These are phyloP conservation scores for Pelargonium myrrhifolium DNA, from an alignment of 441 rosid genomes.

Conservation along the genomic window DNA sequence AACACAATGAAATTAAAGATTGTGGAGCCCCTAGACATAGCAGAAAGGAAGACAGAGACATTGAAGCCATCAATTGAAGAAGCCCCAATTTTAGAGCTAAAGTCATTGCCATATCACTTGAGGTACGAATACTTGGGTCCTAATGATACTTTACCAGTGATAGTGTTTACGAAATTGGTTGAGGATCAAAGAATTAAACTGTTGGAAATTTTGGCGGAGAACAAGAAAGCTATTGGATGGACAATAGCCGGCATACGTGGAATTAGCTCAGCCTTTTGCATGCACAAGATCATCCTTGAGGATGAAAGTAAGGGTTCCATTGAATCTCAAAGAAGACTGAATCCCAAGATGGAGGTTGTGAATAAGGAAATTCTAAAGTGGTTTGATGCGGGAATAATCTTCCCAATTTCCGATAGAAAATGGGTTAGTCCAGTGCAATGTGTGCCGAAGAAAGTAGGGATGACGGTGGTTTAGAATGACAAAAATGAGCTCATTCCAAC, in stretches of 20 bases:
- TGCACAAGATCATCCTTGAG: background rate
- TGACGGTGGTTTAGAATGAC: background rate
- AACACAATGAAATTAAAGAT: too few relatives aligned
- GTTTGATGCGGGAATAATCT: background rate
- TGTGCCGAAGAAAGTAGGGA: slow-evolving; percentile 1
- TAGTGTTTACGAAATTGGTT: too few relatives aligned
- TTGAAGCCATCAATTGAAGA: too few relatives aligned
- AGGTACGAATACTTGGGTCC: too few relatives aligned
- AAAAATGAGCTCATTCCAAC: background rate
- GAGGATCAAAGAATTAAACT: too few relatives aligned
- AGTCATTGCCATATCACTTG: too few relatives aligned
- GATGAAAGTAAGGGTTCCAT: background rate
- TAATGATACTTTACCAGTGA: too few relatives aligned
- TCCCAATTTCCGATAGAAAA: background rate
- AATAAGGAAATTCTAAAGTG: background rate
- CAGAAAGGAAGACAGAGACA: too few relatives aligned
- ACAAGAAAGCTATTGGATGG: background rate
- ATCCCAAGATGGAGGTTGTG: background rate
- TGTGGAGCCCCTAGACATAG: too few relatives aligned
- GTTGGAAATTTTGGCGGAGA: background rate
- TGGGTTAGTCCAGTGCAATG: background rate
- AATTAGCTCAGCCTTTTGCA: background rate
- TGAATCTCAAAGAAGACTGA: background rate
- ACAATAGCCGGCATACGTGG: background rate
- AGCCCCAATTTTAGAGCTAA: too few relatives aligned